Evolutionary conservation across 352 stramenopile genomes (phyloP).

Genomic region (Globisporangium barbulae): DNA sequence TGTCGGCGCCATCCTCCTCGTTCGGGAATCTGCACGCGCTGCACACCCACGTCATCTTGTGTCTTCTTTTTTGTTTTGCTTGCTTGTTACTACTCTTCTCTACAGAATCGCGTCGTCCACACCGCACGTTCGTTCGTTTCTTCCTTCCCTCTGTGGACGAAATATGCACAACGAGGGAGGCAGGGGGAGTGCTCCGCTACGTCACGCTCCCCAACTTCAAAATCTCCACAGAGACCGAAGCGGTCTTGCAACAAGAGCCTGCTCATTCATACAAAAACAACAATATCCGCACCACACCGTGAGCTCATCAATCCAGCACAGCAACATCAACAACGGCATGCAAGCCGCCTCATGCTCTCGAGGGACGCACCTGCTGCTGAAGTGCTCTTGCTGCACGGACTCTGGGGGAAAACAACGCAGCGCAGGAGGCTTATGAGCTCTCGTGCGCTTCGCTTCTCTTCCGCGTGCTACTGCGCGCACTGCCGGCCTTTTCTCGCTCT

Average conservation of each 20-base stretch:
- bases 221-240: neutral
- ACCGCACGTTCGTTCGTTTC: neutral
- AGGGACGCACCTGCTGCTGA: neutral
- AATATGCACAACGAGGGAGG: conserved; percentile 3
- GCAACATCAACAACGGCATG: neutral
- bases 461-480: conserved; percentile 5
- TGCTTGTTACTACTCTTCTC: neutral
- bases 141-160: conserved; percentile 6
- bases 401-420: neutral
- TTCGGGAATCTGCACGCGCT: conserved; percentile 56
- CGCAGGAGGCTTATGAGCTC: neutral
- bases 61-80: neutral
- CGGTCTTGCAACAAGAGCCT: neutral
- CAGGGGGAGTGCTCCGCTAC: neutral
- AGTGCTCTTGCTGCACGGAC: neutral
- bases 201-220: conserved; percentile 2
- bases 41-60: conserved; percentile 60
- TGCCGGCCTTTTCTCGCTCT: conserved; percentile 14
- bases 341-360: neutral
- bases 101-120: conserved; percentile 3
- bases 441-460: conserved; percentile 2
- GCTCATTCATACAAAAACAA: neutral
- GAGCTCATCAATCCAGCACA: neutral
- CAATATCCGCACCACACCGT: neutral
- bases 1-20: conserved; percentile 56